These are phyloP conservation scores for Rhodomyrtus tomentosa DNA, from an alignment of 345 rosid genomes.

Conservation along the genomic window DNA sequence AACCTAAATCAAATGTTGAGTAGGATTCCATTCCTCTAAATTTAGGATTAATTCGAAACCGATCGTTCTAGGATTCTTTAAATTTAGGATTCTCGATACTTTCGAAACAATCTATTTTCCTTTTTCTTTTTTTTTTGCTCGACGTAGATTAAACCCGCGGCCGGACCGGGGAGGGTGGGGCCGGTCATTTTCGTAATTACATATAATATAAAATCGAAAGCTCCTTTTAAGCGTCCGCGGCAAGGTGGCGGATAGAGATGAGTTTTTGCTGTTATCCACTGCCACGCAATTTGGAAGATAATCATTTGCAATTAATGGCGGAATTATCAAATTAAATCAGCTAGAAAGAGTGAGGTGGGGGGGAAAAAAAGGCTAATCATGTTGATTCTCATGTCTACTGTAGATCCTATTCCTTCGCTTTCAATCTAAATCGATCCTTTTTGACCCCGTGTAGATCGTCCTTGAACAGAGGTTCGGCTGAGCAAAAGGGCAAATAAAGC, in stretches of 20 bases:
- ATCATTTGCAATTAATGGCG: background rate
- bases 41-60: too few relatives aligned
- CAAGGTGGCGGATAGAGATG: background rate
- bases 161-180: background rate
- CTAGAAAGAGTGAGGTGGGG: background rate
- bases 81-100: too few relatives aligned
- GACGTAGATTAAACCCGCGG: too few relatives aligned
- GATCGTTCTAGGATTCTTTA: background rate
- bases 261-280: background rate
- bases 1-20: background rate
- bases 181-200: background rate
- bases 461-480: background rate
- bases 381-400: background rate
- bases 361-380: background rate
- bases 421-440: background rate
- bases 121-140: too few relatives aligned
- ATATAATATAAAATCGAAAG: background rate
- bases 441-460: conserved; percentile 2
- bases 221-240: background rate
- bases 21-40: background rate
- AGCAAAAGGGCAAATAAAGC: background rate
- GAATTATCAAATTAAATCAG: background rate
- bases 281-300: background rate
- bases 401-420: background rate
- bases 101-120: too few relatives aligned